Conservation (phyloP, 768 basidiomycete genomes). For the Mycena kentingensis region DNA sequence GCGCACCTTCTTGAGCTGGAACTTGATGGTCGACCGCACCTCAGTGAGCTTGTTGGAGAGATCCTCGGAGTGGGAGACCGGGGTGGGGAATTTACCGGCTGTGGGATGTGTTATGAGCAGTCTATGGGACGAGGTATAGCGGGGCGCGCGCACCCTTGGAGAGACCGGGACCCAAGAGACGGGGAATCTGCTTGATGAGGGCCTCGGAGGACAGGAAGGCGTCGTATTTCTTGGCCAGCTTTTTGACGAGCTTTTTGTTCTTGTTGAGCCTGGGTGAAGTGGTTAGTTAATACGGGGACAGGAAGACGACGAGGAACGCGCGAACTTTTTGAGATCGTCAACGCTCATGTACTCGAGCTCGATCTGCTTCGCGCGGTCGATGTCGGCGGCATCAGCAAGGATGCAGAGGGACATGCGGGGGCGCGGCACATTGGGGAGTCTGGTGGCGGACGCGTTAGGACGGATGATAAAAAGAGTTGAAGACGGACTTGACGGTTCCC, state of each 20-base stretch:
- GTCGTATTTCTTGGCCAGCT: conserved; percentile 99
- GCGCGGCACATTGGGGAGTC: conserved; percentile 94
- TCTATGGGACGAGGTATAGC: not conserved
- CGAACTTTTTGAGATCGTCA: conserved; percentile 97
- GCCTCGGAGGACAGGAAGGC: conserved; percentile 97
- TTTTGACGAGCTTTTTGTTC: conserved; percentile 99
- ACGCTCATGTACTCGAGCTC: conserved; percentile 99
- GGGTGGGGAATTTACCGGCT: conserved; percentile 99
- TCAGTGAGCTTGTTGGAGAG: conserved; percentile 87
- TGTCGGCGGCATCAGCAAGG: conserved; percentile 98
- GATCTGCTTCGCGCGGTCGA: conserved; percentile 97
- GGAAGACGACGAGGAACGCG: not conserved
- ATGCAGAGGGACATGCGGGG: conserved; percentile 99
- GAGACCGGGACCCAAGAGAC: conserved; percentile 98
- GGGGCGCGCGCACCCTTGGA: conserved; percentile 80
- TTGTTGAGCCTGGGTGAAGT: conserved; percentile 79
- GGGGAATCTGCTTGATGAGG: conserved; percentile 99
- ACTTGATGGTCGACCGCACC: conserved; percentile 99
- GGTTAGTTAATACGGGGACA: conserved; percentile 2
- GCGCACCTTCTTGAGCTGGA: conserved; percentile 89
- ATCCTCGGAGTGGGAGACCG: conserved; percentile 91
- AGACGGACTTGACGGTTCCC: conserved; percentile 87
- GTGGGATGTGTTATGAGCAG: not conserved
- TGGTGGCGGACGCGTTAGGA: conserved; percentile 31
- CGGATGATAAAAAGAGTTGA: not conserved